Evolutionary conservation across 768 basidiomycete species (phyloP).

Genomic region (Butyriboletus loyo): DNA sequence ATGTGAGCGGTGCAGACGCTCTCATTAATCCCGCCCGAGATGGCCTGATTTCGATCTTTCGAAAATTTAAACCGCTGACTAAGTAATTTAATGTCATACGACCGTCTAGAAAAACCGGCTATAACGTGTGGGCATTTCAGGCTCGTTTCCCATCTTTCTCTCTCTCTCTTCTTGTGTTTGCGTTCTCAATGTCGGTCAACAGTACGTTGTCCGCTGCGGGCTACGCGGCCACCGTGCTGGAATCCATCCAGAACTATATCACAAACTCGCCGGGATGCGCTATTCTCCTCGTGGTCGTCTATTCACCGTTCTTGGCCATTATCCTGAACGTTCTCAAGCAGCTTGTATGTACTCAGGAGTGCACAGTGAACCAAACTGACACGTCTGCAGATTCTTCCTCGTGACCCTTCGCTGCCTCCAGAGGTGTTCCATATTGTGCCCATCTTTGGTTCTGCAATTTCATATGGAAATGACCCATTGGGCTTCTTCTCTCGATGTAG

Average conservation of each 20-base stretch:
- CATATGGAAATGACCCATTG: slow-evolving; percentile 91
- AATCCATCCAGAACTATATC: slow-evolving; percentile 19
- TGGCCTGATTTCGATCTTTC: slow-evolving; percentile 16
- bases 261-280: slow-evolving; percentile 25
- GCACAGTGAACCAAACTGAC: not conserved
- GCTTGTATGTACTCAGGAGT: slow-evolving; percentile 47
- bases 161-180: not conserved
- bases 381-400: slow-evolving; percentile 55
- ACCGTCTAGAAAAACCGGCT: slow-evolving; percentile 7
- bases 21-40: not conserved
- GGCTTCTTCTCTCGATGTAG: slow-evolving; percentile 78
- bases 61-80: slow-evolving; percentile 22
- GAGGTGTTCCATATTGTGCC: slow-evolving; percentile 93
- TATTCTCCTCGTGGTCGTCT: slow-evolving; percentile 48
- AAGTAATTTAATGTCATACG: slow-evolving; percentile 8
- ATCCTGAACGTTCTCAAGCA: slow-evolving; percentile 76
- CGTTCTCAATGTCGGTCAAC: slow-evolving; percentile 26
- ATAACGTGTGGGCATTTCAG: not conserved
- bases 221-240: slow-evolving; percentile 23
- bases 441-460: slow-evolving; percentile 81
- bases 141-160: not conserved
- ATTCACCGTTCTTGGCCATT: slow-evolving; percentile 65
- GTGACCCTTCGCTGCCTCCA: slow-evolving; percentile 73
- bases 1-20: too few species aligned
- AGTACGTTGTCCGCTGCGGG: slow-evolving; percentile 21